Base-by-base conservation (phyloP, 2,329 filamentous ascomycete genomes). In the Stagonosporopsis rhizophila region DNA sequence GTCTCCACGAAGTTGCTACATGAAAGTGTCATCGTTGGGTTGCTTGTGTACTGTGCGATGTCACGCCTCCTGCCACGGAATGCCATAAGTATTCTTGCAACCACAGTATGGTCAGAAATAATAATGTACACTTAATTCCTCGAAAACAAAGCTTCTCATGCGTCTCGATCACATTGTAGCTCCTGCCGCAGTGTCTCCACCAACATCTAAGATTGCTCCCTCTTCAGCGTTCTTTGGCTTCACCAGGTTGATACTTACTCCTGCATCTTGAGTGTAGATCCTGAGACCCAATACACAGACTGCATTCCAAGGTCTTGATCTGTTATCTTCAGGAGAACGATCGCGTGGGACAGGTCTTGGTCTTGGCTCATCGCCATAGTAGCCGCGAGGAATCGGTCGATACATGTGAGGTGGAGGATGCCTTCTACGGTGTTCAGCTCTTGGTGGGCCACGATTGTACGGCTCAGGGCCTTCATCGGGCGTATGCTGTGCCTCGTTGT, bases 241-340 rank as follows among this genome's bases (percentile, higher is more conserved):
- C 11, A 73, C 58, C 8, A 75, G 52, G 47, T 67, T 65, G 40
- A 75, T 73, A 27, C 60, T 75, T 2, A 74, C 67, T 6, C 70
- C 67, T 0, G 61, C 41, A 40, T 75, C 71, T 34, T 67, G 59
- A 27, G 64, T 67, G 39, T 74, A 87, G 0, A 87, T 83, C 6
- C 83, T 72, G 37, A 87, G 65, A 0, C 85, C 85, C 2, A 87
- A 75, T 2, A 87, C 83, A 61, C 83, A 86, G 0, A 86, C 79
- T 0, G 85, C 85, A 61, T 87, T 85, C 85, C 85, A 87, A 0
- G 82, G 82, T 51, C 71, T 72, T 15, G 62, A 60, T 25, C 60
- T 63, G 27, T 62, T 58, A 30, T 66, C 61, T 12, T 39, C 42
- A 17, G 52, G 56, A 11, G 41, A 44, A 25, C 45, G 42, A 30